Evolutionary conservation across 306 rosid genomes (phyloP).

Genomic region (Cucumis sativus): Cucumber_9930_V3 NC_026661.2:22127001-22127500

Average conservation of each 20-base stretch:
- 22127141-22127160: not conserved
- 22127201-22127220: not conserved
- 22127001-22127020: slow-evolving; percentile 74
- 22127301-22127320: not conserved
- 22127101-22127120: not conserved
- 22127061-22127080: not conserved
- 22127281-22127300: not conserved
- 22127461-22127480: not conserved
- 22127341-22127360: not conserved
- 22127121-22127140: not conserved
- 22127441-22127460: not conserved
- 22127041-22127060: slow-evolving; percentile 54
- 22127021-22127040: slow-evolving; percentile 87
- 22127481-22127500: slow-evolving; percentile 8
- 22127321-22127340: not conserved
- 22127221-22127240: not conserved
- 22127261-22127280: not conserved
- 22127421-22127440: not conserved
- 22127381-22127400: not conserved
- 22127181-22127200: not conserved
- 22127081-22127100: not conserved
- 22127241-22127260: not conserved
- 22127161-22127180: not conserved
- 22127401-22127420: not conserved
- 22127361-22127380: not conserved